These are phyloP conservation scores for Marchantia polymorpha DNA, from an alignment of 225 moss, liverwort and hornwort species.

Conservation along the genomic window DNA sequence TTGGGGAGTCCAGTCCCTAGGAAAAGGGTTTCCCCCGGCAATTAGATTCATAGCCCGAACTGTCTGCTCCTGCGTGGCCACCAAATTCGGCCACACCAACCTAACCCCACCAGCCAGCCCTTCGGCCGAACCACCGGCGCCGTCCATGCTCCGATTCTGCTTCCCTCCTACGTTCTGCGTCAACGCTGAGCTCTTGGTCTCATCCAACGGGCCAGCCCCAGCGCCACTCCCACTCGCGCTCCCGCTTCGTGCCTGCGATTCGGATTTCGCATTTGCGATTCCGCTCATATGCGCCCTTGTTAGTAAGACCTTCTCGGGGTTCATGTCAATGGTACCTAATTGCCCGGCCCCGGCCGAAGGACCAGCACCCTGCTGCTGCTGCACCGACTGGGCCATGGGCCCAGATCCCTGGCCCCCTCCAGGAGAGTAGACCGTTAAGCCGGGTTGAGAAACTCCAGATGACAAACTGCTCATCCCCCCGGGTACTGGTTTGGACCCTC, in stretches of 20 bases:
- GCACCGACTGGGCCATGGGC: not conserved
- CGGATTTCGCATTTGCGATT: not conserved
- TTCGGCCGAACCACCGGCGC: not conserved
- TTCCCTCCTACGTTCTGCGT: slow-evolving; percentile 17
- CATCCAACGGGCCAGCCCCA: not conserved
- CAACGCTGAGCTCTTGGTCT: not conserved
- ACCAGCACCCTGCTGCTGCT: not conserved
- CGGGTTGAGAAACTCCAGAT: slow-evolving; percentile 1
- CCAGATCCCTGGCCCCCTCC: not conserved
- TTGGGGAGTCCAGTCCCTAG: slow-evolving; percentile 27
- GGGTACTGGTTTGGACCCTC: not conserved
- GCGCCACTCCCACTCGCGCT: not conserved
- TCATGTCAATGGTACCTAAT: slow-evolving; percentile 12
- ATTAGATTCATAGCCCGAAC: slow-evolving; percentile 12
- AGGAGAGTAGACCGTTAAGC: slow-evolving; percentile 6
- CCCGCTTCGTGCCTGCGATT: slow-evolving; percentile 15
- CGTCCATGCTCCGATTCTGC: slow-evolving; percentile 22
- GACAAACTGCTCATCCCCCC: not conserved
- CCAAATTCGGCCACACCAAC: slow-evolving; percentile 15
- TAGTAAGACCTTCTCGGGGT: slow-evolving; percentile 17
- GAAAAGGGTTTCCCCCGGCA: slow-evolving; percentile 12
- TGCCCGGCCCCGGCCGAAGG: slow-evolving; percentile 3
- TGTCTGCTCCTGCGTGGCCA: slow-evolving; percentile 14
- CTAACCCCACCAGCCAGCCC: slow-evolving; percentile 1
- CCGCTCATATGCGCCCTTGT: slow-evolving; percentile 10